These are phyloP conservation scores for Agrocybe pediades DNA, from an alignment of 768 basidiomycete genomes.

Conservation along the genomic window DNA sequence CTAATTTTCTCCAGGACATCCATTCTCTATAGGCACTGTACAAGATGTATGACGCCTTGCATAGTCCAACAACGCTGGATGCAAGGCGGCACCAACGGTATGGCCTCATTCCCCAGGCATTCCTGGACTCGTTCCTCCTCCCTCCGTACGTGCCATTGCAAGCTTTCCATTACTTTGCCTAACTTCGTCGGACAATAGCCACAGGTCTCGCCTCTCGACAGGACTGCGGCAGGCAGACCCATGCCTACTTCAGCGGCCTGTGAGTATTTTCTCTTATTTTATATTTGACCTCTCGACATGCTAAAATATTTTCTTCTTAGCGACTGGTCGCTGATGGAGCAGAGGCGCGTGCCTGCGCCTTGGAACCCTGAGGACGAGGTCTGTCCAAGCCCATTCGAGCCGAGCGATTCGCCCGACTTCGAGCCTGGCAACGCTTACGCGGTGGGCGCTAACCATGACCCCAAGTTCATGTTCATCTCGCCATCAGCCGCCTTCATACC, in stretches of 20 bases:
- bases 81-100: slow-evolving; percentile 10
- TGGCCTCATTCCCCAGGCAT: slow-evolving; percentile 1
- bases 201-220: neutral
- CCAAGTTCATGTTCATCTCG: slow-evolving; percentile 21
- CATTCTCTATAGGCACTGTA: slow-evolving; percentile 9
- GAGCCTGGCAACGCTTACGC: slow-evolving; percentile 16
- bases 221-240: slow-evolving; percentile 19
- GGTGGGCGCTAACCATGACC: slow-evolving; percentile 16
- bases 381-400: slow-evolving; percentile 21
- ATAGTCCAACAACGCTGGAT: slow-evolving; percentile 19
- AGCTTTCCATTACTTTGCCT: slow-evolving; percentile 2
- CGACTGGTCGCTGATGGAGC: slow-evolving; percentile 27
- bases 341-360: slow-evolving; percentile 22
- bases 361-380: slow-evolving; percentile 23
- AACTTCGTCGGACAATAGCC: neutral
- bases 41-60: slow-evolving; percentile 14
- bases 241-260: slow-evolving; percentile 32
- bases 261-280: slow-evolving; percentile 18
- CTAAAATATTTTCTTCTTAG: slow-evolving; percentile 11
- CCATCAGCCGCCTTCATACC: too few species aligned
- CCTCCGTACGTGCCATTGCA: slow-evolving; percentile 4
- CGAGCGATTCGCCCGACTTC: slow-evolving; percentile 12
- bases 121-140: slow-evolving; percentile 10
- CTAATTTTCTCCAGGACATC: too few species aligned
- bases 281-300: neutral